Conservation (phyloP, 192 early-diverging fungal species). For the Entomortierella lignicola region DNA sequence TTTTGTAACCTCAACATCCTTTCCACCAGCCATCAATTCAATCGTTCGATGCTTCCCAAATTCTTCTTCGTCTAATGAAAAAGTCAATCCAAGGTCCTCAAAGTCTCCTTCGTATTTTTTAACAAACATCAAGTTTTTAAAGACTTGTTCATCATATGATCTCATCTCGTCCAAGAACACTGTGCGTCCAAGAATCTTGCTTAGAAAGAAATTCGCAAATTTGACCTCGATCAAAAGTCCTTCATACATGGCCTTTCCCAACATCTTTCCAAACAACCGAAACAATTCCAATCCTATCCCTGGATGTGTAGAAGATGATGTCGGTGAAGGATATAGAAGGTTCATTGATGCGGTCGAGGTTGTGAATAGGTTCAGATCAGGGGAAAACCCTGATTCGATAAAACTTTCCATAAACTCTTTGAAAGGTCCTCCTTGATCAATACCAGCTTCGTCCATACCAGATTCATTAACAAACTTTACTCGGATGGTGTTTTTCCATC, state of each 20-base stretch:
- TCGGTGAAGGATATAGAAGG: slow-evolving; percentile 60
- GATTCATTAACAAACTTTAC: slow-evolving; percentile 65
- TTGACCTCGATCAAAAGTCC: slow-evolving; percentile 68
- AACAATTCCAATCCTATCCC: slow-evolving; percentile 55
- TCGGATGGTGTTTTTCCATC: slow-evolving; percentile 61
- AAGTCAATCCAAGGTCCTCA: slow-evolving; percentile 72
- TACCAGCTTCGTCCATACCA: slow-evolving; percentile 75
- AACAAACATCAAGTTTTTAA: slow-evolving; percentile 64
- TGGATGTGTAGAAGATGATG: slow-evolving; percentile 49
- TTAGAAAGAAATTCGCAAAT: slow-evolving; percentile 71
- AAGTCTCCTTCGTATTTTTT: slow-evolving; percentile 73
- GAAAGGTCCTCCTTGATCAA: slow-evolving; percentile 88
- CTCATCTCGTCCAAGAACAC: slow-evolving; percentile 70
- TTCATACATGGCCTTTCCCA: slow-evolving; percentile 75
- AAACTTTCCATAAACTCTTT: slow-evolving; percentile 73
- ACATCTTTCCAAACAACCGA: slow-evolving; percentile 67
- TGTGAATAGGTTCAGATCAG: slow-evolving; percentile 62
- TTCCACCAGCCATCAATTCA: slow-evolving; percentile 38
- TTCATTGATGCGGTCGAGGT: slow-evolving; percentile 57
- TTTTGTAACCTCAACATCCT: slow-evolving; percentile 62
- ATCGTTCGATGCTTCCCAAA: slow-evolving; percentile 60
- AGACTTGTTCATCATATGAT: slow-evolving; percentile 66
- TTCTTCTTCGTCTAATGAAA: slow-evolving; percentile 69
- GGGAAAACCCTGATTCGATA: slow-evolving; percentile 64
- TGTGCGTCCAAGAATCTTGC: slow-evolving; percentile 65